phyloP scores from a whole-genome alignment of 2,329 filamentous ascomycete species.

The Zelopaecilomyces penicillatus region DNA sequence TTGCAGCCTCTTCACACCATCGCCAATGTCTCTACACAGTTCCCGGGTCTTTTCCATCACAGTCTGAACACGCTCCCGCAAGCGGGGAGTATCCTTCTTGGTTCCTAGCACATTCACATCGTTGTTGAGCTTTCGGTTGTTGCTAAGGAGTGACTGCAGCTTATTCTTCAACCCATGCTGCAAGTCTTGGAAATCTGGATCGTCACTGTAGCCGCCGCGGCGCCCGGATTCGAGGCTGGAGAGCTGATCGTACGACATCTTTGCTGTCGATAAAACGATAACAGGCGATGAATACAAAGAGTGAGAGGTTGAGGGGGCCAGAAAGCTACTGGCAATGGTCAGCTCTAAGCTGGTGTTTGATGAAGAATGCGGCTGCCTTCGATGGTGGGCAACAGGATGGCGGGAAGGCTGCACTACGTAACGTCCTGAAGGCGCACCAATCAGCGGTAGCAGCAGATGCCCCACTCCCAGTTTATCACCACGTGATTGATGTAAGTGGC shows the following conservation, averaged over 20 bases:
- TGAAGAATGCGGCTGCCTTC: not conserved
- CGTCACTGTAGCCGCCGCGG: constrained; percentile 75
- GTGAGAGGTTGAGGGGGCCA: not conserved
- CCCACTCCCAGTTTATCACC: constrained; percentile 13
- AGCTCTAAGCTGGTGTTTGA: constrained; percentile 3
- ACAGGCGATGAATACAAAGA: not conserved
- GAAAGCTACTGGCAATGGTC: not conserved
- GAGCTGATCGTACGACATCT: constrained; percentile 88
- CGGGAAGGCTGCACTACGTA: constrained; percentile 7
- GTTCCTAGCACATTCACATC: constrained; percentile 83
- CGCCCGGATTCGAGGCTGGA: constrained; percentile 73
- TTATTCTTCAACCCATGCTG: constrained; percentile 79
- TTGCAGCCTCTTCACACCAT: constrained; percentile 88
- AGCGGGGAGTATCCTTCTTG: constrained; percentile 80
- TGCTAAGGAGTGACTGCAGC: constrained; percentile 80
- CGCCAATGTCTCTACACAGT: constrained; percentile 84
- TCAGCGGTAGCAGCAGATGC: constrained; percentile 9
- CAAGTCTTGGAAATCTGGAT: constrained; percentile 82
- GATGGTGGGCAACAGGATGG: not conserved
- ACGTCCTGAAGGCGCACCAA: constrained; percentile 5
- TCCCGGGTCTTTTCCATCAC: constrained; percentile 78
- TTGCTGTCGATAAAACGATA: not conserved
- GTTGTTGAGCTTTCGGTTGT: constrained; percentile 74
- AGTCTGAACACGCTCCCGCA: constrained; percentile 83
- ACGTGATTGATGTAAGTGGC: constrained; percentile 18